These are phyloP conservation scores for Daldinia sp. DNA, from an alignment of 2,329 filamentous ascomycete genomes.

Conservation along the genomic window DNA sequence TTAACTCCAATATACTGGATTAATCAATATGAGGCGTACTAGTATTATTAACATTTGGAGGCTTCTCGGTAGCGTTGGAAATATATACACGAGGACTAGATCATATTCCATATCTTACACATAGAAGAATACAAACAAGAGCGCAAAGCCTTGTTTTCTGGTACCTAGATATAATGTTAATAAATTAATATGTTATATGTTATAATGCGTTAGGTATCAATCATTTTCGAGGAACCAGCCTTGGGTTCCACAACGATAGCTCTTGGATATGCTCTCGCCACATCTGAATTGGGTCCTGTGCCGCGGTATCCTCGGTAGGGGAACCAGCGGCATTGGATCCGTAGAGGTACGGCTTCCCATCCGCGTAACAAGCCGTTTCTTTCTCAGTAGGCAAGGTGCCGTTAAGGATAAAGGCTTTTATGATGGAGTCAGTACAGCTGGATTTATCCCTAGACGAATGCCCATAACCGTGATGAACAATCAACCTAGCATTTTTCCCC, in stretches of 20 bases:
- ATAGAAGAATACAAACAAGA: neutral
- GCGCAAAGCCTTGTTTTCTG: neutral
- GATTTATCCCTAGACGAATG: conserved; percentile 57
- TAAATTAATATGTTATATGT: neutral
- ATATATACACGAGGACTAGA: too few relatives aligned
- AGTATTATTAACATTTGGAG: neutral
- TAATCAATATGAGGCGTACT: neutral
- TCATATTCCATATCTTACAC: neutral
- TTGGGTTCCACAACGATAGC: conserved; percentile 28
- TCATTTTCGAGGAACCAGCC: conserved; percentile 16
- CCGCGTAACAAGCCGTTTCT: conserved; percentile 57
- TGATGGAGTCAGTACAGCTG: conserved; percentile 54
- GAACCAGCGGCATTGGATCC: conserved; percentile 39
- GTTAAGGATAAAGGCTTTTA: conserved; percentile 52
- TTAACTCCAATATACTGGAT: neutral
- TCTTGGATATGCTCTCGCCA: conserved; percentile 43
- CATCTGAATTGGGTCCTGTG: conserved; percentile 31
- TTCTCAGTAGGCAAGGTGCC: conserved; percentile 51
- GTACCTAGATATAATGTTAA: neutral
- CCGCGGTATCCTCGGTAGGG: neutral
- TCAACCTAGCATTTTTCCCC: conserved; percentile 57
- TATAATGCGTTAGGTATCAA: neutral
- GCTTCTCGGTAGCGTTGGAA: neutral
- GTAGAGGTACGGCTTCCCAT: conserved; percentile 59
- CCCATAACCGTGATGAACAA: conserved; percentile 60